phyloP scores from a whole-genome alignment of 164 flowering plant genomes.

The grape (Vitis vinifera) region ASM3070453v1 NC_081811.1:977501-978000 shows the following conservation, averaged over 20 bases:
- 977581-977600: no score
- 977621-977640: not conserved
- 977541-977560: no score
- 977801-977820: slow-evolving; percentile 22
- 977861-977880: slow-evolving; percentile 34
- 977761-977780: slow-evolving; percentile 19
- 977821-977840: slow-evolving; percentile 29
- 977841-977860: slow-evolving; percentile 22
- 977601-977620: not conserved
- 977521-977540: no score
- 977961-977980: slow-evolving; percentile 60
- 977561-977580: no score
- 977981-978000: slow-evolving; percentile 65
- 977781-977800: slow-evolving; percentile 20
- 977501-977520: no score
- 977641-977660: not conserved
- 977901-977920: slow-evolving; percentile 14
- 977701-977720: slow-evolving; percentile 21
- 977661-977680: slow-evolving; percentile 20
- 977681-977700: slow-evolving; percentile 15
- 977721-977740: slow-evolving; percentile 16
- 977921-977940: not conserved
- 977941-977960: slow-evolving; percentile 2
- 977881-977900: slow-evolving; percentile 43
- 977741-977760: slow-evolving; percentile 25